Evolutionary conservation across 1,284 basidiomycete genomes (phyloP).

Genomic region (Heterobasidion annosum): DNA sequence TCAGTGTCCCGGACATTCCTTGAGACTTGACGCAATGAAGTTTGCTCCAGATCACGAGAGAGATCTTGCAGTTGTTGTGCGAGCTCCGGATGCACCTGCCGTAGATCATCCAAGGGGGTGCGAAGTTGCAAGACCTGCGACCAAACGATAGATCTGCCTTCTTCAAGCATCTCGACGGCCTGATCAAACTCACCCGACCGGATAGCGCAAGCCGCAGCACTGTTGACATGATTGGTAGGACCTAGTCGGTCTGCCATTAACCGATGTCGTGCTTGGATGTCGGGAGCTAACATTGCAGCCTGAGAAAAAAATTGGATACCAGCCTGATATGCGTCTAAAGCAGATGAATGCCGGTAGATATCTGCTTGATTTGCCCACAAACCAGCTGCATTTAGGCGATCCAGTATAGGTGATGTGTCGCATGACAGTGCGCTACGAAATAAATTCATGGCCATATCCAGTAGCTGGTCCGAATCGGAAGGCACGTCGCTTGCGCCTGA

Average conservation of each 20-base stretch:
- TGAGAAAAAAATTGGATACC: background rate
- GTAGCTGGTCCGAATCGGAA: too few relatives aligned
- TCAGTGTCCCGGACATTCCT: background rate
- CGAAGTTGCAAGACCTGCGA: background rate
- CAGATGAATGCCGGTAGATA: background rate
- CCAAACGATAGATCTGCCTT: background rate
- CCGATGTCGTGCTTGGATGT: background rate
- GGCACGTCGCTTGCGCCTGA: too few relatives aligned
- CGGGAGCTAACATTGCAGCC: background rate
- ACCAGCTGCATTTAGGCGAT: too few relatives aligned
- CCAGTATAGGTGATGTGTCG: too few relatives aligned
- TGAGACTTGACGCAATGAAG: background rate
- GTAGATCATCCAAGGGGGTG: background rate
- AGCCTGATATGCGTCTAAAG: background rate
- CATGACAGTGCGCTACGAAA: too few relatives aligned
- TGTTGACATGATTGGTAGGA: background rate
- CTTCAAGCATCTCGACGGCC: background rate
- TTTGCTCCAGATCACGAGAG: background rate
- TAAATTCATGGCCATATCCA: background rate
- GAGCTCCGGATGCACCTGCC: background rate
- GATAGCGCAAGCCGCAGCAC: background rate
- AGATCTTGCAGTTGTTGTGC: background rate
- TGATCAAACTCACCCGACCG: background rate
- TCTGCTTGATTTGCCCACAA: background rate
- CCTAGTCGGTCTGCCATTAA: background rate